Percentiles rank a stretch among this genome's conserved stretches.
phyloP scores from a whole-genome alignment of 345 rosid species.

The Iberis pinnata region DNA sequence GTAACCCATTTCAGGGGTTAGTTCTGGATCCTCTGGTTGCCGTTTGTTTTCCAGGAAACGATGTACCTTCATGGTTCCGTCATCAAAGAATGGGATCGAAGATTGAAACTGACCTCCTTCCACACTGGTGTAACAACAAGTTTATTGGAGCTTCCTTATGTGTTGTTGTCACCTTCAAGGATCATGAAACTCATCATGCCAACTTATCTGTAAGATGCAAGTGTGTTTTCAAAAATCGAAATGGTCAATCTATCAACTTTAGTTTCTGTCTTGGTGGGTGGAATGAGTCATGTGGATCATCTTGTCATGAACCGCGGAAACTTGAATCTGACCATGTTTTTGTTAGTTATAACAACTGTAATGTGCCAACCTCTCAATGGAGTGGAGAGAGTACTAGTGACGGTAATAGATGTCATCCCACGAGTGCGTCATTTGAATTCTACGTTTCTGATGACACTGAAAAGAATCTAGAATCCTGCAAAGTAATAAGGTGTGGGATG shows the following conservation, averaged over 20 bases:
- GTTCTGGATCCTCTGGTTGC: conserved; percentile 20
- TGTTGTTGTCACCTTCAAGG: conserved; percentile 22
- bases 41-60: conserved; percentile 25
- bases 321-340: conserved; percentile 28
- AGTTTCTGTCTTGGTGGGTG: conserved; percentile 22
- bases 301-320: conserved; percentile 25
- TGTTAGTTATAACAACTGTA: conserved; percentile 26
- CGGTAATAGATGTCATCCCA: conserved; percentile 13
- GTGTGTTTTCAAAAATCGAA: neutral
- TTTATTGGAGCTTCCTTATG: conserved; percentile 22
- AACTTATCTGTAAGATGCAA: conserved; percentile 27
- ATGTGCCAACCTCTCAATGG: conserved; percentile 8
- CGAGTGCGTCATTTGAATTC: conserved; percentile 17
- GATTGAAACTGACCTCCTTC: conserved; percentile 7
- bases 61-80: conserved; percentile 22
- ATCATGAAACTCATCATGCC: neutral
- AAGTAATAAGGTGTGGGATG: conserved; percentile 28
- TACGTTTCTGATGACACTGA: conserved; percentile 21
- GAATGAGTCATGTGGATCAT: conserved; percentile 29
- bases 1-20: conserved; percentile 19
- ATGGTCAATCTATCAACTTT: conserved; percentile 17
- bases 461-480: conserved; percentile 16
- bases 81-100: conserved; percentile 24
- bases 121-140: conserved; percentile 25
- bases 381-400: conserved; percentile 2